Conservation (phyloP, 345 rosid genomes). For the Aquilaria sinensis region DNA sequence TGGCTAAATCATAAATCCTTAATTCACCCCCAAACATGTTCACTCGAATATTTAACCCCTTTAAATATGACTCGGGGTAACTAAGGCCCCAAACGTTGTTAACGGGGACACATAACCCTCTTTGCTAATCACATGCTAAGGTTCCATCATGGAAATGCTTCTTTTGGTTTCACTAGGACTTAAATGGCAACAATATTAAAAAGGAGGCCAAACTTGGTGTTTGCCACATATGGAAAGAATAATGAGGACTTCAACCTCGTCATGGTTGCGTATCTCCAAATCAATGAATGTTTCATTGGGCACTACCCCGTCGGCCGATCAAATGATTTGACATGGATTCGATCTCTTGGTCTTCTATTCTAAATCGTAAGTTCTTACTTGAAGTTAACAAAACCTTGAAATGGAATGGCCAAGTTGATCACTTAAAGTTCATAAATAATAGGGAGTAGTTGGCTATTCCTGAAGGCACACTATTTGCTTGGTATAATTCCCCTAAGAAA, state of each 20-base stretch:
- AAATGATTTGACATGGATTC: slow-evolving; percentile 71
- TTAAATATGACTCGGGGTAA: too few relatives aligned
- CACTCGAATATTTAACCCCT: too few relatives aligned
- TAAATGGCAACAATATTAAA: too few relatives aligned
- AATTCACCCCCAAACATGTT: too few relatives aligned
- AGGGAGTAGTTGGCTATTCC: slow-evolving; percentile 33
- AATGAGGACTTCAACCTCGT: slow-evolving; percentile 49
- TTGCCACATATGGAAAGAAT: slow-evolving; percentile 31
- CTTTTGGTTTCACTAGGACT: too few relatives aligned
- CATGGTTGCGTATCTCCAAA: slow-evolving; percentile 44
- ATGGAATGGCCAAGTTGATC: slow-evolving; percentile 48
- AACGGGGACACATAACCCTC: too few relatives aligned
- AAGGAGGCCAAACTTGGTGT: too few relatives aligned
- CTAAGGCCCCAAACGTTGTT: too few relatives aligned
- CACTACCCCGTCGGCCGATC: slow-evolving; percentile 34
- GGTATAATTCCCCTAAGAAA: slow-evolving; percentile 30
- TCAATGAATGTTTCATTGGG: slow-evolving; percentile 59
- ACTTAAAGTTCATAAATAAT: slow-evolving; percentile 36
- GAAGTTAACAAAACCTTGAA: slow-evolving; percentile 38
- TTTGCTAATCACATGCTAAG: too few relatives aligned
- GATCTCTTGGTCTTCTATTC: slow-evolving; percentile 41
- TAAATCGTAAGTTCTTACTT: slow-evolving; percentile 44
- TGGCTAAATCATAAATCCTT: slow-evolving; percentile 16
- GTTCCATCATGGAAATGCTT: too few relatives aligned
- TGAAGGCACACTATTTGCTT: slow-evolving; percentile 36